Conservation (phyloP, 2,329 filamentous ascomycete species). For the Penicillium sp. region DNA sequence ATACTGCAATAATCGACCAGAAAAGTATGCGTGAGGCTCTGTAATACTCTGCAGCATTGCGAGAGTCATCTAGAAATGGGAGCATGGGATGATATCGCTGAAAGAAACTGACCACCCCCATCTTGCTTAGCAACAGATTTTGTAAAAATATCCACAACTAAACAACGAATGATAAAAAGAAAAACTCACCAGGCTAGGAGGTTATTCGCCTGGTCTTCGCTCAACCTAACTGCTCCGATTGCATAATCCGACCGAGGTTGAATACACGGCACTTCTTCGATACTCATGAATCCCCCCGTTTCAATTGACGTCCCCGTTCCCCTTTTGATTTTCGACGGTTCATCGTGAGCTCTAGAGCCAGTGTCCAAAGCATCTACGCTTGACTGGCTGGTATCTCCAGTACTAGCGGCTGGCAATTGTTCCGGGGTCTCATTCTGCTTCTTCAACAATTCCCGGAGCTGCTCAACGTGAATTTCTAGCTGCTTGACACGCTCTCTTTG, state of each 20-base stretch:
- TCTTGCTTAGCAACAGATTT: not conserved
- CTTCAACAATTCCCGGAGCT: not conserved
- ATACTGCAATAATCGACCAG: constrained; percentile 5
- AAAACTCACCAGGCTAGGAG: not conserved
- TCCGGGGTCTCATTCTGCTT: not conserved
- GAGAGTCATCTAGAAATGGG: not conserved
- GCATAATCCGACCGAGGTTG: not conserved
- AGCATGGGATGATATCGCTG: constrained; percentile 4
- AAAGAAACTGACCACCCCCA: constrained; percentile 1
- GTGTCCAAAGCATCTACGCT: too few species aligned
- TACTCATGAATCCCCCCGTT: not conserved
- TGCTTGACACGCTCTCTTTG: not conserved
- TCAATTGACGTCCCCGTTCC: not conserved
- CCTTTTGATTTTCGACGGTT: not conserved
- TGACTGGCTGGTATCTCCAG: too few species aligned
- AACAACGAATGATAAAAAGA: not conserved
- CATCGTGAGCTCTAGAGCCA: too few species aligned
- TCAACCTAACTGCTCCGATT: constrained; percentile 2
- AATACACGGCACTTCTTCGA: not conserved
- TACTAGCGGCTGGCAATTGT: not conserved
- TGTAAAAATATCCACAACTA: not conserved
- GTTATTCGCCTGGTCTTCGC: not conserved
- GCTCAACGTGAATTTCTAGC: not conserved
- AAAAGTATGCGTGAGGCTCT: constrained; percentile 1
- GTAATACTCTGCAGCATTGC: not conserved